Evolutionary conservation across 164 flowering plant species (phyloP), one percentile per base, ranked within the genome.

Genomic region (Saururus chinensis): DNA sequence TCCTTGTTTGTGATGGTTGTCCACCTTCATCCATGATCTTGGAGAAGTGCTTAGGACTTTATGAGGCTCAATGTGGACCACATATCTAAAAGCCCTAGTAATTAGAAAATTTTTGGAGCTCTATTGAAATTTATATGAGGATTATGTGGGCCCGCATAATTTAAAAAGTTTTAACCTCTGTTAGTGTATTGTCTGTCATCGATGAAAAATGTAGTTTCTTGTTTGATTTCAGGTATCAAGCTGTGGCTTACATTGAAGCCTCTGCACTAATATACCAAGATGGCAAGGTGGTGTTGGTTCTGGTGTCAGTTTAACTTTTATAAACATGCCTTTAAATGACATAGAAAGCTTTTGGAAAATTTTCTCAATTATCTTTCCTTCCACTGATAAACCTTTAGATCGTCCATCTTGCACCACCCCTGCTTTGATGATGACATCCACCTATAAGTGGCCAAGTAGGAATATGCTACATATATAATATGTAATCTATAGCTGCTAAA

Each of bases 231-330:
- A 93, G 99, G 85, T 93, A 93, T 74, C 93, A 85, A 72, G 97
- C 93, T 59, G 93, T 85, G n/a, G 96, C 97, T 45, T 93, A 90
- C 73, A 88, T 93, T 73, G 97, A 91, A 81, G 99, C 96, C 68
- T 88, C 97, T 67, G 99, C 99, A 53, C 74, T 77, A 51, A 93
- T 93, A 61, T 88, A 93, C 72, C 99, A 93, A 80, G 97, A 93
- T 79, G 96, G 92, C 68, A 88, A 90, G 97, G 99, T 90, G 53
- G 55, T 62, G 30, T 55, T 23, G 9, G 25, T 23, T 55, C 21
- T n/a, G n/a, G n/a, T n/a, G n/a, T n/a, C n/a, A n/a, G n/a, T n/a
- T n/a, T n/a, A n/a, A n/a, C n/a, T n/a, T n/a, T n/a, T n/a, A n/a
- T n/a, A n/a, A n/a, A n/a, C n/a, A n/a, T n/a, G n/a, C n/a, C n/a